Conservation (phyloP, 352 stramenopile species). For the Phytophthora cactorum region DNA sequence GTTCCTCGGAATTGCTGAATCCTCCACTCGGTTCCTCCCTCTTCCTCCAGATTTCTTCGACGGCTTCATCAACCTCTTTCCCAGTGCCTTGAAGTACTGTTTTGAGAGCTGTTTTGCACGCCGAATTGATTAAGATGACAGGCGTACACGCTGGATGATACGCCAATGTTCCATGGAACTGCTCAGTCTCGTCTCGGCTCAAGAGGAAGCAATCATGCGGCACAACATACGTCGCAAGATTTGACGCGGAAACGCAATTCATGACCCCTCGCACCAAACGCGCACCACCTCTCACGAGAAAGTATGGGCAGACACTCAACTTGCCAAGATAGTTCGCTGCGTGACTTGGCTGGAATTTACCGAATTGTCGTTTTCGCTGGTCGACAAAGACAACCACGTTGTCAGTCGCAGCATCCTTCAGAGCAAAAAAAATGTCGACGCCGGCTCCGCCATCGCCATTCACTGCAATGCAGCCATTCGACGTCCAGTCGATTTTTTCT, state of each 20-base stretch:
- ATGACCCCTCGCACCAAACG: conserved; percentile 20
- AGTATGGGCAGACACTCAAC: conserved; percentile 9
- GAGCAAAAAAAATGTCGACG: conserved; percentile 45
- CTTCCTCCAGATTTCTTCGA: conserved; percentile 4
- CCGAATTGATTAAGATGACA: conserved; percentile 33
- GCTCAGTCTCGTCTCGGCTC: conserved; percentile 25
- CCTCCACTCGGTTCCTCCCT: conserved; percentile 6
- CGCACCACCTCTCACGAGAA: conserved; percentile 2
- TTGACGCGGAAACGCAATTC: conserved; percentile 12
- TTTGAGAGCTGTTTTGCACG: conserved; percentile 33
- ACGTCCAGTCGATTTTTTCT: conserved; percentile 13
- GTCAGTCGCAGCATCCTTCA: conserved; percentile 27
- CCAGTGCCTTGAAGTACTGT: conserved; percentile 11
- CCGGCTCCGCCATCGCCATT: conserved; percentile 30
- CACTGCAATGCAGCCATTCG: conserved; percentile 32
- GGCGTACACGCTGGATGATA: conserved; percentile 43
- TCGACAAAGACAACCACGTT: conserved; percentile 21
- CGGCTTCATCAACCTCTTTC: conserved; percentile 7
- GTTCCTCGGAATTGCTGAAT: conserved; percentile 9
- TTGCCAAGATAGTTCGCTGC: conserved; percentile 14
- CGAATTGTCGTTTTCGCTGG: conserved; percentile 17
- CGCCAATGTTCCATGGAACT: conserved; percentile 37
- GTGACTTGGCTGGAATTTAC: conserved; percentile 20
- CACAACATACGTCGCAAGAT: conserved; percentile 2
- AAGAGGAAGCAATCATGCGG: conserved; percentile 20